Evolutionary conservation across 495 filamentous ascomycete species (phyloP).

Genomic region (Physcia stellaris): DNA sequence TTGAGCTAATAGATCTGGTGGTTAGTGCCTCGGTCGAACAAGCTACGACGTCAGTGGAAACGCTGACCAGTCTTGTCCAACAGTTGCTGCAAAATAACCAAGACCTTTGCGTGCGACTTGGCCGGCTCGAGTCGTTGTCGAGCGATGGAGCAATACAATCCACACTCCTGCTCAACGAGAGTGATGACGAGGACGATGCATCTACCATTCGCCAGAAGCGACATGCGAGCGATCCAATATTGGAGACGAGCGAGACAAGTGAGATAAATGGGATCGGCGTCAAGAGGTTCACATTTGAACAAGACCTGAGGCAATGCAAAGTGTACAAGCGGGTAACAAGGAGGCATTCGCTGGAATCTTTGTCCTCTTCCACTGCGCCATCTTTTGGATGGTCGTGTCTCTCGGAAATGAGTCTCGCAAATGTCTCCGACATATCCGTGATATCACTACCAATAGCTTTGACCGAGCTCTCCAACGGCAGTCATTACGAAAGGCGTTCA

Average conservation of each 20-base stretch:
- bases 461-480: too few relatives aligned
- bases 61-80: background rate
- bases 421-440: conserved; percentile 8
- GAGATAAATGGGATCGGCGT: background rate
- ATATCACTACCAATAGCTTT: conserved; percentile 1
- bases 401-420: background rate
- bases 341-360: background rate
- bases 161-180: background rate
- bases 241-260: background rate
- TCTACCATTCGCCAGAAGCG: background rate
- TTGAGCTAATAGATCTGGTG: too few relatives aligned
- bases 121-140: background rate
- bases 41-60: background rate
- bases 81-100: background rate
- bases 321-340: background rate
- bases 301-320: background rate
- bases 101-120: background rate
- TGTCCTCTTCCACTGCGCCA: background rate
- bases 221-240: background rate
- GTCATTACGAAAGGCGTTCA: too few relatives aligned
- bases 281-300: background rate
- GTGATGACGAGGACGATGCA: background rate
- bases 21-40: too few relatives aligned
- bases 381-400: conserved; percentile 4
- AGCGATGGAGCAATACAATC: background rate